phyloP scores from a whole-genome alignment of 176 grass and related monocot species.

The Oryza longistaminata region DNA sequence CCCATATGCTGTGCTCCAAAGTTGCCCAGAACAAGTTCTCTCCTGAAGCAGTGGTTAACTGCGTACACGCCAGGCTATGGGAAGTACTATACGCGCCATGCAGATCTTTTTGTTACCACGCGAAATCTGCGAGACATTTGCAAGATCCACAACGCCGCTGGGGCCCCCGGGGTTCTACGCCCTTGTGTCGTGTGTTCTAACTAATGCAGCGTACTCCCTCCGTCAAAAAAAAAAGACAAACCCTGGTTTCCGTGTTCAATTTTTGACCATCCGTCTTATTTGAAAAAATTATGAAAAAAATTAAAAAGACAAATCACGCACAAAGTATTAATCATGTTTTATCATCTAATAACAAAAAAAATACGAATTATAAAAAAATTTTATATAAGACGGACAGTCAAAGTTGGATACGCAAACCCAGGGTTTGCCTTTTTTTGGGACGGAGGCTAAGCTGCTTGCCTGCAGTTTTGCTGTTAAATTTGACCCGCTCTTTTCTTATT shows the following conservation, averaged over 20 bases:
- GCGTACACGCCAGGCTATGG: background rate
- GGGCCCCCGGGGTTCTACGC: background rate
- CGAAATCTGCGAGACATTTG: conserved; percentile 9
- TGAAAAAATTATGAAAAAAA: no score
- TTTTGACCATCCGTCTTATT: no score
- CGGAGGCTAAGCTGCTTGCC: background rate
- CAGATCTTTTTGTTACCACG: conserved; percentile 9
- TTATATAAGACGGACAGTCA: no score
- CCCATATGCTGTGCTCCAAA: conserved; percentile 9
- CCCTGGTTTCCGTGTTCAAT: no score
- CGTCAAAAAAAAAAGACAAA: no score
- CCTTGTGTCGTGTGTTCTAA: conserved; percentile 14
- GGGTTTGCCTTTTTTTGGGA: no score
- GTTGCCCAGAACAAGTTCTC: background rate
- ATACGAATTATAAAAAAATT: no score
- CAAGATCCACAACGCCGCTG: background rate
- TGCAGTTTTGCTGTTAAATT: conserved; percentile 34
- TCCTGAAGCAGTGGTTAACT: background rate
- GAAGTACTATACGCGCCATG: background rate
- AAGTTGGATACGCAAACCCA: no score
- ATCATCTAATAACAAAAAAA: no score
- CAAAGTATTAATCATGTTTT: no score
- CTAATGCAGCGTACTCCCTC: background rate
- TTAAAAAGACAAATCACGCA: no score
- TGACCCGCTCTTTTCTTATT: background rate